These are phyloP conservation scores for Betula pendula DNA, from an alignment of 306 rosid species.

Conservation along the genomic window DNA sequence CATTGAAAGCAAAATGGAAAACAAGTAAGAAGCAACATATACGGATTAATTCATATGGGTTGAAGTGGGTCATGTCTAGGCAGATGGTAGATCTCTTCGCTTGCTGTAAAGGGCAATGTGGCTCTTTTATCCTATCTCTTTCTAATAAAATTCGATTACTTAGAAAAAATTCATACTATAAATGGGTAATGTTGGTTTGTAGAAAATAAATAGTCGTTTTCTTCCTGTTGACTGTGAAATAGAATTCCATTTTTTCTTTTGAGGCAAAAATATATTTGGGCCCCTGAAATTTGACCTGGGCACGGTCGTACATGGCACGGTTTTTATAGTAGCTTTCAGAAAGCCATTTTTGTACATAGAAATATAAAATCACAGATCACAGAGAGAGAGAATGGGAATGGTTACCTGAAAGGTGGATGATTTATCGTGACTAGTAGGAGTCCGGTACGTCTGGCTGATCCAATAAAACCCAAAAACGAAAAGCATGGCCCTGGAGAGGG, in stretches of 20 bases:
- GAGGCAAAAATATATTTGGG: not conserved
- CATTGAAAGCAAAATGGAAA: constrained; percentile 20
- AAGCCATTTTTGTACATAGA: not conserved
- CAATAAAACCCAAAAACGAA: constrained; percentile 88
- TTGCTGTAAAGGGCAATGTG: too few relatives aligned
- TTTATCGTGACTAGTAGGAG: constrained; percentile 24
- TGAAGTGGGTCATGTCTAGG: too few relatives aligned
- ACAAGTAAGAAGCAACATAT: constrained; percentile 10
- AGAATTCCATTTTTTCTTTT: not conserved
- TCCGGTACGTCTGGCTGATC: constrained; percentile 50
- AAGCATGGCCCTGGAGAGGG: constrained; percentile 73
- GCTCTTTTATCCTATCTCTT: too few relatives aligned
- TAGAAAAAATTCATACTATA: too few relatives aligned
- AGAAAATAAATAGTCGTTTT: not conserved
- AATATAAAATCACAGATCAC: not conserved
- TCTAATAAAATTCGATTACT: too few relatives aligned
- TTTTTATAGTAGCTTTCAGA: not conserved
- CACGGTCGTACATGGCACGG: too few relatives aligned
- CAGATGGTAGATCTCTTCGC: too few relatives aligned
- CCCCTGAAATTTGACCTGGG: not conserved
- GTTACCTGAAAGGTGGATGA: constrained; percentile 42
- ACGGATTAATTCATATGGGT: too few relatives aligned
- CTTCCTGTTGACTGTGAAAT: not conserved
- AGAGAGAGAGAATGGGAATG: not conserved
- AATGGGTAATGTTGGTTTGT: too few relatives aligned